Percentiles rank a stretch among this genome's conserved stretches.
These are phyloP conservation scores for Cicer pinnatifidum DNA, from an alignment of 306 rosid genomes.

Conservation along the genomic window DNA sequence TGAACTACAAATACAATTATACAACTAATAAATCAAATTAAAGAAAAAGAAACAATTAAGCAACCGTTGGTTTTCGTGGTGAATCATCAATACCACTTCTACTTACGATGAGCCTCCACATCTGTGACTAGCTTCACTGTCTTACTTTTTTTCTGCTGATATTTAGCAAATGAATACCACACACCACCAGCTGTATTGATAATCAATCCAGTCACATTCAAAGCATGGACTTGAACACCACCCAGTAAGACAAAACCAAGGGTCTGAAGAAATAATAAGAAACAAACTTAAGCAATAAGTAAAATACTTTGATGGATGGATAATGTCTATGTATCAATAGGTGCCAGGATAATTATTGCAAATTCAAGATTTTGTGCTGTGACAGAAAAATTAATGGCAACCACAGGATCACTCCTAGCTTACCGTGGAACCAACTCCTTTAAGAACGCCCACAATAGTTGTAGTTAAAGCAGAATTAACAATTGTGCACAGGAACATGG, in stretches of 20 bases:
- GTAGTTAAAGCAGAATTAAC: conserved; percentile 95
- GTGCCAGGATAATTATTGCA: conserved; percentile 20
- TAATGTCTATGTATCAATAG: conserved; percentile 2
- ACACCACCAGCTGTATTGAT: conserved; percentile 95
- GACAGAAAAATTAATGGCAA: conserved; percentile 38
- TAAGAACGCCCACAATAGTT: conserved; percentile 94
- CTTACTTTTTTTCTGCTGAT: conserved; percentile 73
- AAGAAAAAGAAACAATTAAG: conserved; percentile 36
- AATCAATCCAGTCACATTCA: conserved; percentile 84
- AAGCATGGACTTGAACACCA: conserved; percentile 81
- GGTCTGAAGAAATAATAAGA: conserved; percentile 60
- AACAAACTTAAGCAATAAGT: conserved; percentile 6
- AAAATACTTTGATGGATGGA: conserved; percentile 16
- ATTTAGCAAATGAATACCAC: conserved; percentile 93
- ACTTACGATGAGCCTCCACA: conserved; percentile 68
- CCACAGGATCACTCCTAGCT: conserved; percentile 40
- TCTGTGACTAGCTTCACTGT: conserved; percentile 56
- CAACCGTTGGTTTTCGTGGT: conserved; percentile 39
- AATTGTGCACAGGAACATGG: conserved; percentile 96
- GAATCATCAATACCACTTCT: conserved; percentile 40
- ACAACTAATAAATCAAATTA: conserved; percentile 7
- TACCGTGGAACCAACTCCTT: conserved; percentile 98
- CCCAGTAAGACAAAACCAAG: conserved; percentile 86
- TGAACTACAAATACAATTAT: not conserved
- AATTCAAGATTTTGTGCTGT: conserved; percentile 16